Evolutionary conservation across 163 green algal species (phyloP).

Genomic region (Coccomyxa subellipsoidea): DNA sequence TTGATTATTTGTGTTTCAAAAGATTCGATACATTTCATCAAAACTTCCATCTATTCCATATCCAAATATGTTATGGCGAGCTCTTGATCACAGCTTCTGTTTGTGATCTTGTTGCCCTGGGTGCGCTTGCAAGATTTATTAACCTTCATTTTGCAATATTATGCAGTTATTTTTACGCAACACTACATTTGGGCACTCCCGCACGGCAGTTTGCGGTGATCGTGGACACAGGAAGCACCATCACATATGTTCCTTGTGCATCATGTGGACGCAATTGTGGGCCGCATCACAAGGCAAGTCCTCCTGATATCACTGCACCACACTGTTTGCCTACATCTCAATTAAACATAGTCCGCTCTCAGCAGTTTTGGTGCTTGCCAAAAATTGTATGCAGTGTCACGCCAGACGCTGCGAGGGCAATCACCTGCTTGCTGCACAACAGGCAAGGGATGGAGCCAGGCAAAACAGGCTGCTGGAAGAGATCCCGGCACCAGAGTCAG

Average conservation of each 20-base stretch:
- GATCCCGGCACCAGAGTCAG: too few relatives aligned
- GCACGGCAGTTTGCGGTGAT: constrained; percentile 77
- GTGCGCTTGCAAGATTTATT: too few relatives aligned
- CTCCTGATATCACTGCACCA: too few relatives aligned
- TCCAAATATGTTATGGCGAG: neutral
- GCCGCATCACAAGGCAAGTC: constrained; percentile 58
- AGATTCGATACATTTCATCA: too few relatives aligned
- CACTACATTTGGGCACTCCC: constrained; percentile 78
- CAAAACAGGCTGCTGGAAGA: too few relatives aligned
- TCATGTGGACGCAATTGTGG: constrained; percentile 70
- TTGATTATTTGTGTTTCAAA: too few relatives aligned
- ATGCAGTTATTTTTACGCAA: constrained; percentile 87
- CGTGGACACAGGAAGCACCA: constrained; percentile 92
- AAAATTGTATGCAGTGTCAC: neutral
- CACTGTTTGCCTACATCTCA: too few relatives aligned
- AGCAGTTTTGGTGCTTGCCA: too few relatives aligned
- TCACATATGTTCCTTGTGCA: constrained; percentile 89
- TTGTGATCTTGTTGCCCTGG: neutral
- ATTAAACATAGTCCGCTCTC: too few relatives aligned
- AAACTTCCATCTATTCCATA: too few relatives aligned
- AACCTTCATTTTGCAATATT: too few relatives aligned
- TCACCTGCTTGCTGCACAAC: neutral
- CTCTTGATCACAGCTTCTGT: neutral
- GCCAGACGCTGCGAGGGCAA: neutral
- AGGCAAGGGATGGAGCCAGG: neutral